These are phyloP conservation scores for Yamadazyma sp. DNA, from an alignment of 1,139 yeast genomes.

Conservation along the genomic window DNA sequence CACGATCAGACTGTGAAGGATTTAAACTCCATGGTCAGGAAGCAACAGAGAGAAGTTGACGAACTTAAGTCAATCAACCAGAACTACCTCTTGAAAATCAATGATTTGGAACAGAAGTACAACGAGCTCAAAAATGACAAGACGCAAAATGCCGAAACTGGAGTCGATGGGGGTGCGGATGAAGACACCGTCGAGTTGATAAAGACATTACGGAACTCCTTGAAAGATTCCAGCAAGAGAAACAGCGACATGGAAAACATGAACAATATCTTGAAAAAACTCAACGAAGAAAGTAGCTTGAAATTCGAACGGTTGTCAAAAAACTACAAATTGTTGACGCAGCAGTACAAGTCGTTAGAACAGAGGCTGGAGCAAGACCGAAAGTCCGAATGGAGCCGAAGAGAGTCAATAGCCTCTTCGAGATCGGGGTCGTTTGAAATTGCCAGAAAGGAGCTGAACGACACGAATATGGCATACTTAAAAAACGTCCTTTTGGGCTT, in stretches of 20 bases:
- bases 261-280: slow-evolving; percentile 56
- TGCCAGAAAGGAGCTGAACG: slow-evolving; percentile 9
- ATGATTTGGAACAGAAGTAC: slow-evolving; percentile 42
- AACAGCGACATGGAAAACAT: slow-evolving; percentile 56
- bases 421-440: slow-evolving; percentile 6
- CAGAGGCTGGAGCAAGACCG: slow-evolving; percentile 10
- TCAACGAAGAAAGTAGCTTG: slow-evolving; percentile 66
- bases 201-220: slow-evolving; percentile 51
- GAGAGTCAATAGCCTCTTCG: not conserved
- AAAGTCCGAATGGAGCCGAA: not conserved
- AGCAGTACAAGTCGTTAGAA: slow-evolving; percentile 48
- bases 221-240: slow-evolving; percentile 50
- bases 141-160: not conserved
- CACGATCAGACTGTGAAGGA: slow-evolving; percentile 50
- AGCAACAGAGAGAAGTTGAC: slow-evolving; percentile 52
- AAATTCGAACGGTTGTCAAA: slow-evolving; percentile 67
- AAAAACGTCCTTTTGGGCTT: slow-evolving; percentile 88
- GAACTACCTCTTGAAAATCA: slow-evolving; percentile 26
- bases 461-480: slow-evolving; percentile 64
- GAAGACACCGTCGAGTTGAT: slow-evolving; percentile 35
- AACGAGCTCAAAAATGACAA: slow-evolving; percentile 24
- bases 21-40: slow-evolving; percentile 45
- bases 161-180: slow-evolving; percentile 24
- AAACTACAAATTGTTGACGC: slow-evolving; percentile 61
- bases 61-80: slow-evolving; percentile 37